phyloP scores from a whole-genome alignment of 2,329 filamentous ascomycete genomes.

The Microdochium paspali region DNA sequence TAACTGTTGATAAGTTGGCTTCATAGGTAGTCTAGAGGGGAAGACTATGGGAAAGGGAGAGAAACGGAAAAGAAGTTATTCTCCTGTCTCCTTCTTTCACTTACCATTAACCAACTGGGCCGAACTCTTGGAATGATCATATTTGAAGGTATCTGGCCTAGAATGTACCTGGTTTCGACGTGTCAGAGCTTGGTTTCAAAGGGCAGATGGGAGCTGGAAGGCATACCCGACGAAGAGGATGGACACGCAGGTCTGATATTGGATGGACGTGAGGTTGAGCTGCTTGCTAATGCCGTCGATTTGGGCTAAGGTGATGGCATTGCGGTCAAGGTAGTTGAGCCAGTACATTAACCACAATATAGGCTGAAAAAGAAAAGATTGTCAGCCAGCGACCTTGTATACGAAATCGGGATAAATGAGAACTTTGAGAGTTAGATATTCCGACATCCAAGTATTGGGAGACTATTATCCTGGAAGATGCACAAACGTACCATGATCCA shows the following conservation, averaged over 20 bases:
- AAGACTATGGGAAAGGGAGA: too few relatives aligned
- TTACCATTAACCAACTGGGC: conserved; percentile 8
- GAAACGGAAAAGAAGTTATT: too few relatives aligned
- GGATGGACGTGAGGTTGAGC: conserved; percentile 2
- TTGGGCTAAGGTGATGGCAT: conserved; percentile 30
- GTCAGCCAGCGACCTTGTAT: too few relatives aligned
- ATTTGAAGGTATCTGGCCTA: conserved; percentile 20
- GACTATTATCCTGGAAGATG: neutral
- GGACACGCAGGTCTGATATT: conserved; percentile 5
- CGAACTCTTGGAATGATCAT: conserved; percentile 19
- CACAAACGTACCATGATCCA: neutral
- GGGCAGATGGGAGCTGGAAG: neutral
- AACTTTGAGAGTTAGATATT: too few relatives aligned
- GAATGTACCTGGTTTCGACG: conserved; percentile 2
- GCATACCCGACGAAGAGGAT: conserved; percentile 4
- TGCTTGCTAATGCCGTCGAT: conserved; percentile 16
- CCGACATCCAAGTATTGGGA: neutral
- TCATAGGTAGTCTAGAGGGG: too few relatives aligned
- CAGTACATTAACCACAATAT: conserved; percentile 9
- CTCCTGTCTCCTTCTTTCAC: too few relatives aligned
- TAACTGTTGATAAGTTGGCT: too few relatives aligned
- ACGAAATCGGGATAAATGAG: too few relatives aligned
- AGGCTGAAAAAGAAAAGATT: neutral
- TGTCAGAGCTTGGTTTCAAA: neutral
- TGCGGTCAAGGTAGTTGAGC: conserved; percentile 34